Base-by-base conservation (phyloP, 176 grass and related monocot genomes). In the Poa pratensis region DNA sequence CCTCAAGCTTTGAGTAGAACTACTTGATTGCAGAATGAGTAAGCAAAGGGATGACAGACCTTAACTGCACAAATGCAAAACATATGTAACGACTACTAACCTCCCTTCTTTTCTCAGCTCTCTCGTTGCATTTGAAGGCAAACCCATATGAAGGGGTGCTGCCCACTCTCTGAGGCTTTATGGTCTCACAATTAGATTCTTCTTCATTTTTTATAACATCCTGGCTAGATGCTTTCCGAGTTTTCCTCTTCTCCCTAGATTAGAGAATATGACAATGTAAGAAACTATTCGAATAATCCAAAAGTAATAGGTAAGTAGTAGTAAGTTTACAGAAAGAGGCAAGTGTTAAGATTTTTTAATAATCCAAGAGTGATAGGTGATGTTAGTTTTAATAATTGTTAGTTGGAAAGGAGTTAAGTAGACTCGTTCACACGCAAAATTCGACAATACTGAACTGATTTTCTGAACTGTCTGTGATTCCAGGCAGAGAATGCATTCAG, bases 101-200 rank as follows among this genome's bases (percentile, higher is more conserved):
- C 90, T 92, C 87, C 83, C 84, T 89, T 81, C 87, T 89, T 84
- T 92, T 92, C 75, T 92, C 87, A 84, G 90, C 90, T 76, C 90
- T 89, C 83, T 92, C 87, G 3, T 92, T 81, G n/a, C 90, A 92
- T 74, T 92, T 92, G 82, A 92, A 92, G 32, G 80, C 86, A 89
- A 92, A 92, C 4, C 90, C 90, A 81, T 89, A 92, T 50, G 80
- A 27, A 40, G 87, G 90, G 60, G 86, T 83, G 75, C 78, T 49
- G 23, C 79, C 87, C 45, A 89, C 73, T n/a, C 80, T 89, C 61
- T 82, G 83, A 84, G 80, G 69, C 22, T 89, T 92, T 71, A 19
- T 43, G 49, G 7, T 73, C 66, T 83, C 87, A 83, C n/a, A 65
- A 67, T 65, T 75, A 80, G 83, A 61, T 75, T 87, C 76, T 63